A percentile compares a stretch with the other conserved stretches of the same genome.
phyloP scores from a whole-genome alignment of 1,284 basidiomycete species.

The Ustilago loliicola region DNA sequence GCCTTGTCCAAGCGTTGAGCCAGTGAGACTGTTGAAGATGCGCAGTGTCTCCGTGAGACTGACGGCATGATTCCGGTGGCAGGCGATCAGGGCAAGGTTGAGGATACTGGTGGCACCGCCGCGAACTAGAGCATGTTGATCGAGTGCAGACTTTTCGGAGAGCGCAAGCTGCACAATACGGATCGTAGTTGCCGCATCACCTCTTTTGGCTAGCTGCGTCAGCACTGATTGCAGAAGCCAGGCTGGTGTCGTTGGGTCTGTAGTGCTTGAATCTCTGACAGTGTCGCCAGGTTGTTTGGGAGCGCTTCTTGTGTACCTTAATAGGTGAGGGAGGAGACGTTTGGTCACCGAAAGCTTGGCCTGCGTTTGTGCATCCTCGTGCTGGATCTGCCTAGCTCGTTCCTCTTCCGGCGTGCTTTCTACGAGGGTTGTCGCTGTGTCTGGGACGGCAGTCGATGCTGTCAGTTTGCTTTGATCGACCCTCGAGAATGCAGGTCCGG shows the following conservation, averaged over 20 bases:
- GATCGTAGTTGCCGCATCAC: constrained; percentile 19
- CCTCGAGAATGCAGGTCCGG: neutral
- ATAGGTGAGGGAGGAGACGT: constrained; percentile 29
- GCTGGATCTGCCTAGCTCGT: neutral
- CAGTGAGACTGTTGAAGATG: constrained; percentile 34
- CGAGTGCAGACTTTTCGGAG: constrained; percentile 12
- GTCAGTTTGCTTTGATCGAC: neutral
- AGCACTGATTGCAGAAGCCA: constrained; percentile 47
- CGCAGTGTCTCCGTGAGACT: constrained; percentile 25
- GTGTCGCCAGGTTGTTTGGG: neutral
- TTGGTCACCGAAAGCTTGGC: constrained; percentile 36
- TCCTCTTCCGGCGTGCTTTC: constrained; percentile 2
- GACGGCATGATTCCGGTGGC: constrained; percentile 13
- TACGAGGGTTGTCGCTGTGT: neutral
- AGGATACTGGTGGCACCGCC: constrained; percentile 16
- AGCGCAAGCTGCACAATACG: constrained; percentile 32
- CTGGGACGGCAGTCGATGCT: neutral
- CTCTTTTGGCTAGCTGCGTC: constrained; percentile 28
- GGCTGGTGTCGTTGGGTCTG: constrained; percentile 12
- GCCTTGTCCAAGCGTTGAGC: constrained; percentile 13
- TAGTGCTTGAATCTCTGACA: neutral
- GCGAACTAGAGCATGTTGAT: neutral
- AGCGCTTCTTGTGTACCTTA: constrained; percentile 16
- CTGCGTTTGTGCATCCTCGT: constrained; percentile 20
- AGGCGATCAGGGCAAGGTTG: constrained; percentile 27